Base-by-base conservation (phyloP, 495 filamentous ascomycete genomes). In the Sphaerosporella brunnea region DNA sequence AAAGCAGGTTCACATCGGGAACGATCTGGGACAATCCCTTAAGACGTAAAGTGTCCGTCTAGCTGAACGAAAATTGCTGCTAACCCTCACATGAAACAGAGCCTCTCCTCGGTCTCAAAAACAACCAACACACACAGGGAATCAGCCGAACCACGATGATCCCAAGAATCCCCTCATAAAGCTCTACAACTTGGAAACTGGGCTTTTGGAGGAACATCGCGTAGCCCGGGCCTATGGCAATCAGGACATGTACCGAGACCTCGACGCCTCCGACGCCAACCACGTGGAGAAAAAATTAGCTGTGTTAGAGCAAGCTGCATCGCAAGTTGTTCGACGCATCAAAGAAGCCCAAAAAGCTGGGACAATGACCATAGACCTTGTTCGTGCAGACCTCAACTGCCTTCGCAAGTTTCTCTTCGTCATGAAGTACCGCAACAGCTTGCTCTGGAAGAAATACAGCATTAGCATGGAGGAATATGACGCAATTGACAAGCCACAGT, bases 401-500 rank as follows among this genome's bases (percentile, higher is more conserved):
- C 45, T 74, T 19, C 66, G 71, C 48, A 73, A 70, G 42, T 74
- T 74, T 47, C 57, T 74, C 13, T 73, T 73, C 56, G 59, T 74
- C 15, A 66, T 74, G 61, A 69, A 66, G 41, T 73, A 70, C 47
- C 66, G 72, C 16, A 54, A 52, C 34, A 34, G 32, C 0, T 28
- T 23, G 4, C 68, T 69, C 34, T 54, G 64, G 28, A 19, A 62
- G 4, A 70, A 61, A 54, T 57, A 61, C 50, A 52, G 62, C 26
- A 23, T 15, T 1, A 57, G 32, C 4, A 36, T 51, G 1, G 65
- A 68, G 5, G 50, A 47, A 2, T 74, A 73, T 49, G 28, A 55
- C 4, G 36, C 19, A 9, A 49, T 67, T 28, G 72, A 75, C 50
- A 58, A 54, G 40, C 55, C 62, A 2, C 2, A 30, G 1, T 18